Evolutionary conservation across 2,329 filamentous ascomycete genomes (phyloP).

Genomic region (Epichloe sp.): DNA sequence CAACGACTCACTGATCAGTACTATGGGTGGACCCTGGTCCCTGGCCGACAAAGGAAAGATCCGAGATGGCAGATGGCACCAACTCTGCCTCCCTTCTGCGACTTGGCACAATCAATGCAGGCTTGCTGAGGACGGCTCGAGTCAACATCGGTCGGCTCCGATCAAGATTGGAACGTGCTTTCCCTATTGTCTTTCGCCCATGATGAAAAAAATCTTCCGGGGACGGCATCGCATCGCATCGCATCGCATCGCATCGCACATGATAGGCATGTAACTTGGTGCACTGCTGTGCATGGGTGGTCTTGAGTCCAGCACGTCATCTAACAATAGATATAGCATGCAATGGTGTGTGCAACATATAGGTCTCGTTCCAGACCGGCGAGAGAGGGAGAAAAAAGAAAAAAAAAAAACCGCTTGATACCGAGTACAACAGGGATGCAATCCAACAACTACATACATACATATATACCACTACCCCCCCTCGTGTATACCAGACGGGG

Average conservation of each 20-base stretch:
- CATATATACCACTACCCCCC: too few species aligned
- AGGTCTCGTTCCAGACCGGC: not conserved
- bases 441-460: too few species aligned
- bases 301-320: not conserved
- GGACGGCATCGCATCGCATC: not conserved
- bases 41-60: not conserved
- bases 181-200: too few species aligned
- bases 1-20: too few species aligned
- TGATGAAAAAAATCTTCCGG: not conserved
- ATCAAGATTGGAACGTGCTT: not conserved
- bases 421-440: too few species aligned
- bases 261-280: too few species aligned
- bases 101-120: not conserved
- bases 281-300: not conserved
- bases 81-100: not conserved
- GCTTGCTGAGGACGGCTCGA: too few species aligned
- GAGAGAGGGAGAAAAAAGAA: too few species aligned
- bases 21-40: not conserved
- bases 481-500: not conserved
- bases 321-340: not conserved
- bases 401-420: too few species aligned
- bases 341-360: too few species aligned
- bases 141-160: not conserved
- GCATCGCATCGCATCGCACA: too few species aligned
- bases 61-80: not conserved